These are phyloP conservation scores for Musa schizocarpa DNA, from an alignment of 176 grass and related monocot species.

Conservation along the genomic window DNA sequence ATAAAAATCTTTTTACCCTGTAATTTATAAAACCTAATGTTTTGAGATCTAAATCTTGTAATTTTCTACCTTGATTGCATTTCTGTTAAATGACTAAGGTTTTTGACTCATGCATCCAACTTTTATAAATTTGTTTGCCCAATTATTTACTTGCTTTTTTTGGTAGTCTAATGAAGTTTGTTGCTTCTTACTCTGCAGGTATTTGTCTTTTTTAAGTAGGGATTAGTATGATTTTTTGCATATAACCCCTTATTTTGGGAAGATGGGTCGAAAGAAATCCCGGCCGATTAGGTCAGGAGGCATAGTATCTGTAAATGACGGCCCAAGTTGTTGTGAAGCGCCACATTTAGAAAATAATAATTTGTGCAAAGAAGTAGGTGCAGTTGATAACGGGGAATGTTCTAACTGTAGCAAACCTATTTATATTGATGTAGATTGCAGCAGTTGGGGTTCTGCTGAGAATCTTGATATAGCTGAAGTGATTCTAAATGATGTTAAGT, in stretches of 20 bases:
- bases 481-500: slow-evolving; percentile 36
- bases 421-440: slow-evolving; percentile 44
- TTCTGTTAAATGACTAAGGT: neutral
- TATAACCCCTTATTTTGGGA: slow-evolving; percentile 2
- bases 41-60: neutral
- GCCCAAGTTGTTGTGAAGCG: slow-evolving; percentile 23
- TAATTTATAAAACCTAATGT: neutral
- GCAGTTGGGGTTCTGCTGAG: slow-evolving; percentile 20
- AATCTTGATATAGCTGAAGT: slow-evolving; percentile 72
- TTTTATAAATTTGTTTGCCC: neutral
- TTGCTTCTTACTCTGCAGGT: slow-evolving; percentile 1
- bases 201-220: neutral
- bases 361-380: slow-evolving; percentile 5
- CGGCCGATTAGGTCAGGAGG: slow-evolving; percentile 32
- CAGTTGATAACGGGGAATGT: slow-evolving; percentile 4
- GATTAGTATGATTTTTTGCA: neutral
- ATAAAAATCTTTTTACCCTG: neutral
- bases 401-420: slow-evolving; percentile 29
- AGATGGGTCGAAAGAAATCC: slow-evolving; percentile 77
- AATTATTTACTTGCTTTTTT: neutral
- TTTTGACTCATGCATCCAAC: neutral
- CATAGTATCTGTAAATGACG: slow-evolving; percentile 12
- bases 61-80: neutral
- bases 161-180: neutral
- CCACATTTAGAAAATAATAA: slow-evolving; percentile 29